Conservation (phyloP, 2,329 filamentous ascomycete genomes). For the Magnaporthales sp. region DNA sequence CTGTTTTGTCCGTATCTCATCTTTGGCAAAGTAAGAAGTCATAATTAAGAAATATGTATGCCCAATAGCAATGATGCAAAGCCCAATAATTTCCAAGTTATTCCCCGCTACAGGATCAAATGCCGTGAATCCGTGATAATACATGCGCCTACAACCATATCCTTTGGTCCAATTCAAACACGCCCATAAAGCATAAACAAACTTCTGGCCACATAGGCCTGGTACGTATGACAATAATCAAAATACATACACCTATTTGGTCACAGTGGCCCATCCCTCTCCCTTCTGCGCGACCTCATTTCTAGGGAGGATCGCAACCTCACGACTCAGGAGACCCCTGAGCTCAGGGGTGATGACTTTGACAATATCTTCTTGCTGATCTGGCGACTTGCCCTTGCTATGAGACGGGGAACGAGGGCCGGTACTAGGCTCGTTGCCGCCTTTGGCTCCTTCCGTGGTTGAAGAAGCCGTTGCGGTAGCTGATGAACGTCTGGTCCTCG, state of each 20-base stretch:
- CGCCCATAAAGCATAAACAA: not conserved
- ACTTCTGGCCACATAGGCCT: not conserved
- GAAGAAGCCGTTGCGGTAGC: conserved; percentile 8
- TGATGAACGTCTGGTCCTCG: conserved; percentile 20
- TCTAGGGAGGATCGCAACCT: conserved; percentile 25
- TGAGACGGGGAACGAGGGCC: conserved; percentile 7
- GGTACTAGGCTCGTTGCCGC: conserved; percentile 6
- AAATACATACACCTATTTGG: not conserved
- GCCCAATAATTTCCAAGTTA: not conserved
- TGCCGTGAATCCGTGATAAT: not conserved
- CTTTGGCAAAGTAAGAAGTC: not conserved
- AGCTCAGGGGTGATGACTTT: conserved; percentile 50
- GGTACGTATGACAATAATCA: not conserved
- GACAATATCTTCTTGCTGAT: conserved; percentile 9
- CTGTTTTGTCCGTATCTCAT: too few relatives aligned
- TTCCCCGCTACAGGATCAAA: not conserved
- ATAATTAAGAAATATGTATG: not conserved
- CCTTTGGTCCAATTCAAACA: not conserved
- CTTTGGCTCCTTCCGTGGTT: not conserved
- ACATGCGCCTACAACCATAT: not conserved
- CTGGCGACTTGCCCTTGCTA: conserved; percentile 9
- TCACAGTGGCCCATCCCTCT: conserved; percentile 9
- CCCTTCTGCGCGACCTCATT: conserved; percentile 4
- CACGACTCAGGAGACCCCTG: conserved; percentile 40
- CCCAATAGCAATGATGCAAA: not conserved